phyloP scores from a whole-genome alignment of 2,329 filamentous ascomycete species.

The Diplocarpon rosae region DNA sequence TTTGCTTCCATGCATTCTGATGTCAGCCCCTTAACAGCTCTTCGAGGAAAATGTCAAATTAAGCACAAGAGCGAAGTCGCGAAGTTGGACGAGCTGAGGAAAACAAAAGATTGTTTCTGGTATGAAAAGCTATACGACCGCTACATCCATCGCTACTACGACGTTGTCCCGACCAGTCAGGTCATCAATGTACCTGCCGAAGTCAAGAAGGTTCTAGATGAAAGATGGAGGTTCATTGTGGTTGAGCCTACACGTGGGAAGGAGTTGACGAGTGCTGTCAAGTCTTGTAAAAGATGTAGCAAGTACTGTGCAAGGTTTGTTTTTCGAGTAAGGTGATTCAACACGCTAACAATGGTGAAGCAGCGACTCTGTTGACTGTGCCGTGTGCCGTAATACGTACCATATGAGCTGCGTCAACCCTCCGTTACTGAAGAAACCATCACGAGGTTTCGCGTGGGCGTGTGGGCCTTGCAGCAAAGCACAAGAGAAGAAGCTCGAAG shows the following conservation, averaged over 20 bases:
- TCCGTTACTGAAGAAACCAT: constrained; percentile 87
- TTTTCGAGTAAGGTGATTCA: background rate
- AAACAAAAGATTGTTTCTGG: constrained; percentile 81
- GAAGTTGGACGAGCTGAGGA: constrained; percentile 74
- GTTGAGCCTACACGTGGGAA: constrained; percentile 90
- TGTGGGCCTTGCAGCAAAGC: constrained; percentile 92
- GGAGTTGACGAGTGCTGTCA: constrained; percentile 90
- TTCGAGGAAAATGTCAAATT: constrained; percentile 90
- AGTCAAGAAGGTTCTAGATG: constrained; percentile 91
- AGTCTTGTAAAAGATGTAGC: constrained; percentile 86
- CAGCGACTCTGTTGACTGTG: constrained; percentile 92
- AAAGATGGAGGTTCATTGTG: constrained; percentile 92
- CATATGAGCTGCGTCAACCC: constrained; percentile 98
- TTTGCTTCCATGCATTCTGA: constrained; percentile 99
- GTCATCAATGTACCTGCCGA: constrained; percentile 94
- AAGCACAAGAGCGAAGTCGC: constrained; percentile 78
- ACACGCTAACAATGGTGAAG: constrained; percentile 33
- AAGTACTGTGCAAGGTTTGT: constrained; percentile 84
- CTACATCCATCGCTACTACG: constrained; percentile 96
- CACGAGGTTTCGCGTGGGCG: constrained; percentile 94
- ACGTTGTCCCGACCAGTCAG: constrained; percentile 80
- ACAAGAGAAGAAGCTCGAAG: constrained; percentile 88
- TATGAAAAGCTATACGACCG: constrained; percentile 96
- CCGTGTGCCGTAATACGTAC: constrained; percentile 88
- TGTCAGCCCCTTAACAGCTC: constrained; percentile 78